phyloP scores from a whole-genome alignment of 768 basidiomycete species.

The Xanthoconium stramineum region DNA sequence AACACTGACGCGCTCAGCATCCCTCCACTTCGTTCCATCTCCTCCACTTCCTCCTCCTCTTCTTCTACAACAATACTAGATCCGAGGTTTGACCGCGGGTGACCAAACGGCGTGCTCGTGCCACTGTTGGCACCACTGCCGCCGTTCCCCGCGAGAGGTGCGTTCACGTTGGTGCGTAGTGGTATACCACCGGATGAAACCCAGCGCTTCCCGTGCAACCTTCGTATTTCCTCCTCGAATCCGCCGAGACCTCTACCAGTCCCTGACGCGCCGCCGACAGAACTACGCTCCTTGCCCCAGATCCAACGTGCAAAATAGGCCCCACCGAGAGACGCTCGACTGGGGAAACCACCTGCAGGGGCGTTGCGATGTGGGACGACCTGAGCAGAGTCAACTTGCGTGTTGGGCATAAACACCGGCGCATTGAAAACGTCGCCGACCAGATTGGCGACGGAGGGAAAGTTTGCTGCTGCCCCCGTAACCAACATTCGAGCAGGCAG shows the following conservation, averaged over 20 bases:
- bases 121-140: conserved; percentile 60
- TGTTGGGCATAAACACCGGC: conserved; percentile 68
- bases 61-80: conserved; percentile 62
- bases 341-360: conserved; percentile 65
- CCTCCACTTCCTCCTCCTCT: conserved; percentile 71
- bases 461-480: conserved; percentile 80
- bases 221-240: conserved; percentile 78
- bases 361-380: conserved; percentile 69
- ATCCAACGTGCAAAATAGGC: conserved; percentile 85
- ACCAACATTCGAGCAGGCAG: conserved; percentile 67
- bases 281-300: conserved; percentile 64
- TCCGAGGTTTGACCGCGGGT: conserved; percentile 50
- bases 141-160: conserved; percentile 29
- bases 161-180: conserved; percentile 59
- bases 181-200: conserved; percentile 57
- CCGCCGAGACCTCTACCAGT: conserved; percentile 44
- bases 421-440: conserved; percentile 83
- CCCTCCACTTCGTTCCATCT: conserved; percentile 42
- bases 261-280: conserved; percentile 29
- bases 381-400: conserved; percentile 77
- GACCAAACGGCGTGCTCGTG: conserved; percentile 63
- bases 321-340: conserved; percentile 66
- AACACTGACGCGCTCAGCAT: conserved; percentile 31
- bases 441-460: conserved; percentile 76
- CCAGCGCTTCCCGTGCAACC: conserved; percentile 74